Evolutionary conservation across 371 early-diverging fungal species (phyloP), one percentile per base, ranked within the genome.

Genomic region (Mortierella sp.): DNA sequence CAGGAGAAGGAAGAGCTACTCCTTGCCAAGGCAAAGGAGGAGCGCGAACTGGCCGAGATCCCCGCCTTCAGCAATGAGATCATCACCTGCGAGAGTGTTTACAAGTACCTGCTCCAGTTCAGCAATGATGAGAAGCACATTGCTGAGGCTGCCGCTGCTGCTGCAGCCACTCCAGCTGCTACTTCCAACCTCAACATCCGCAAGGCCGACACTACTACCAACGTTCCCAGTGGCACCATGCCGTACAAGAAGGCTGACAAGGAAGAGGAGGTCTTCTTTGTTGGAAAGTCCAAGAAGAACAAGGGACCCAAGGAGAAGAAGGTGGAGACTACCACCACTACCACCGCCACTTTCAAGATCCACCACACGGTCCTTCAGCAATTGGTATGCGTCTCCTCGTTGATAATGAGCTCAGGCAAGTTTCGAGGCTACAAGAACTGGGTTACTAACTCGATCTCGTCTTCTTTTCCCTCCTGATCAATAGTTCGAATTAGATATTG

Each of bases 21-120:
- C 53, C 83, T 82, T 30, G 82, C 87, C 63, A 80, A 85, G 30
- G 91, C 92, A 16, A 81, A 86, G 61, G 82, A 87, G 67, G 94
- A 93, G 80, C 87, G 89, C 27, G 96, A 96, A 71, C 80, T 88
- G 53, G 97, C 96, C 28, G 91, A 94, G 58, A 80, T 93, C 55
- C 96, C 96, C 38, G 97, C 98, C 10, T 96, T 89, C 82, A 83
- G 87, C 58, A 85, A 84, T 64, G 98, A 98, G 79, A 95, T 98
- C 66, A 79, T 82, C 67, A 84, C 84, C 45, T 95, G 95, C 83
- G 91, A 91, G 60, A 87, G 87, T 58, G 83, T 96, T 42, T 84
- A 94, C 71, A 78, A 82, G 47, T 93, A 91, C 76, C 86, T 96
- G 66, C 52, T 69, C 53, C 66, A 65, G 58, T 76, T 69, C 63